Evolutionary conservation across 2,329 filamentous ascomycete genomes (phyloP), one percentile per base, ranked within the genome.

Genomic region (Colletotrichum eleusines): DNA sequence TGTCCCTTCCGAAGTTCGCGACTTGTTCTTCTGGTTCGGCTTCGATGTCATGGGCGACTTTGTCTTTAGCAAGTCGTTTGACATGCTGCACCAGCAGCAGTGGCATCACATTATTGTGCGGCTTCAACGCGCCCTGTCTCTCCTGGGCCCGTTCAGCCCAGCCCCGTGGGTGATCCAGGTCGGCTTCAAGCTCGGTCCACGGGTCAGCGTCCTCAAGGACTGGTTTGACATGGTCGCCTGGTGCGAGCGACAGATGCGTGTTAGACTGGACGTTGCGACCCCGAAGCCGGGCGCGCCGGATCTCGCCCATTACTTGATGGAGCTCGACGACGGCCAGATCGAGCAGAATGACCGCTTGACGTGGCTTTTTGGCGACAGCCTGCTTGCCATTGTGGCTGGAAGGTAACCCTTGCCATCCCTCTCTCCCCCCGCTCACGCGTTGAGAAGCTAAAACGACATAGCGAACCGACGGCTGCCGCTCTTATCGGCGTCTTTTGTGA

Each of bases 1-100:
- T 31, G 48, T 64, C 26, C 26, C 69, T 14, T 73, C 72, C 0
- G 71, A 75, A 40, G 60, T 76, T 26, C 71, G 74, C 16, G 67
- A 75, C 40, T 65, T 74, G 1, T 72, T 78, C 28, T 76, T 75
- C 63, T 79, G 77, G 77, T 77, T 80, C 23, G 73, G 72, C 2
- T 78, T 78, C 11, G 77, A 81, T 42, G 74, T 80, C 46, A 82
- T 83, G 76, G 79, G 80, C 3, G 78, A 81, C 35, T 73, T 82
- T 18, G 74, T 77, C 5, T 79, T 83, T 61, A 76, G 78, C 28
- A 77, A 78, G 66, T 77, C 78, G 0, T 82, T 82, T 65, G 73
- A 76, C 31, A 80, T 81, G 78, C 72, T 81, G 31, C 58, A 66
- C 1, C 60, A 75, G 26, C 62, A 75, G 35, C 48, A 75, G 23